Evolutionary conservation across 2,329 filamentous ascomycete genomes (phyloP).

Genomic region (Botrytis sinoallii): DNA sequence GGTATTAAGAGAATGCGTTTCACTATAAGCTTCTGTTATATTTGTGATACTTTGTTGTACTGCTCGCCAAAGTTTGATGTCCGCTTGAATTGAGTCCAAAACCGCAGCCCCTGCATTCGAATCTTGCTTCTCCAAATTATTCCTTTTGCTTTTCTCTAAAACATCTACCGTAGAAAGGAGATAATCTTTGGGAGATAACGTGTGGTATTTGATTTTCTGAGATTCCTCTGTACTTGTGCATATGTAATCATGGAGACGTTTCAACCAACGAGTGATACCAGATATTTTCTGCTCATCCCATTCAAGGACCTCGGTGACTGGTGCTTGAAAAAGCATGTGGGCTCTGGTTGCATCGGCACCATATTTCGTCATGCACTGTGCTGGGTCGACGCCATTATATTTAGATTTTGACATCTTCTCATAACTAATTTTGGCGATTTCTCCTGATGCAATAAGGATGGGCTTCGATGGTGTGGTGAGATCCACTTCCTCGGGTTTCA

Average conservation of each 20-base stretch:
- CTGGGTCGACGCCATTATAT: slow-evolving; percentile 84
- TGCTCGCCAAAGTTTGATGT: slow-evolving; percentile 54
- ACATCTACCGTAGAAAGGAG: not conserved
- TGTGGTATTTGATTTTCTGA: not conserved
- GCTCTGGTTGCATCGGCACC: slow-evolving; percentile 82
- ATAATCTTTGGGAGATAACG: not conserved
- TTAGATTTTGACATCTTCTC: slow-evolving; percentile 98
- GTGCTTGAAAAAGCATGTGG: slow-evolving; percentile 86
- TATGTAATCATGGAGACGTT: slow-evolving; percentile 48
- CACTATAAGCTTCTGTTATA: slow-evolving; percentile 65
- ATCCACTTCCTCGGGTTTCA: slow-evolving; percentile 74
- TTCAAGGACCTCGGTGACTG: slow-evolving; percentile 77
- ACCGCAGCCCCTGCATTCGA: not conserved
- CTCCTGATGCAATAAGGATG: slow-evolving; percentile 58
- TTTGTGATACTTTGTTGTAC: slow-evolving; percentile 66
- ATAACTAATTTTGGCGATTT: slow-evolving; percentile 60
- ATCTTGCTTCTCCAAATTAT: not conserved
- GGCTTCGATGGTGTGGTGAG: slow-evolving; percentile 54
- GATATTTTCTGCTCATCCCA: slow-evolving; percentile 84
- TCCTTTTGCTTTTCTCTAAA: not conserved
- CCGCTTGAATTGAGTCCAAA: slow-evolving; percentile 32
- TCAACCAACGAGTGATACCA: slow-evolving; percentile 78
- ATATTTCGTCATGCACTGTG: slow-evolving; percentile 65
- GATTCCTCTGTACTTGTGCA: not conserved
- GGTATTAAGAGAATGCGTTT: slow-evolving; percentile 77